These are phyloP conservation scores for Fomitopsis schrenkii DNA, from an alignment of 1,284 basidiomycete genomes.

Conservation along the genomic window DNA sequence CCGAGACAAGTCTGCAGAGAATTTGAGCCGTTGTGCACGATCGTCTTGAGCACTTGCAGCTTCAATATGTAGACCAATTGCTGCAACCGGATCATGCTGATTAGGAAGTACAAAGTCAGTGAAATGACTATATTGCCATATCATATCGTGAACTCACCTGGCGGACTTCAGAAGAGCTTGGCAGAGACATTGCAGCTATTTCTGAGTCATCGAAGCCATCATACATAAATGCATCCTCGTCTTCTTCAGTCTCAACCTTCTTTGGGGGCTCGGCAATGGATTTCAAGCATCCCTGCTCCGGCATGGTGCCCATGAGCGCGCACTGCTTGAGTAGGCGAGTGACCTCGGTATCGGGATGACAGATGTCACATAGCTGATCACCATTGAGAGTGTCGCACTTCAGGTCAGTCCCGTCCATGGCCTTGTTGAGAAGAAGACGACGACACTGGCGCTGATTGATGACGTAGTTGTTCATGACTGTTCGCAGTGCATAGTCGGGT, in stretches of 20 bases:
- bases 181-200: background rate
- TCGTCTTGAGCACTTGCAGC: background rate
- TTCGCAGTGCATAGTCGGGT: background rate
- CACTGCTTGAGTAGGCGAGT: background rate
- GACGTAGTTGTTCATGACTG: background rate
- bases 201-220: background rate
- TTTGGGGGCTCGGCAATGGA: background rate
- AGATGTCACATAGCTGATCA: background rate
- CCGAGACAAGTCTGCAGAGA: background rate
- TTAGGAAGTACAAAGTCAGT: background rate
- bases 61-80: background rate
- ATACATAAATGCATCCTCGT: background rate
- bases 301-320: background rate
- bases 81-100: background rate
- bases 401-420: background rate
- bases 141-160: background rate
- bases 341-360: background rate
- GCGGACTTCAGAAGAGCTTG: background rate
- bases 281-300: background rate
- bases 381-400: background rate
- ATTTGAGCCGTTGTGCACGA: background rate
- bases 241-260: background rate
- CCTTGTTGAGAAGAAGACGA: background rate
- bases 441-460: background rate
- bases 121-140: too few species aligned